Conservation (phyloP, 2,329 filamentous ascomycete species). For the Fusarium sp. region DNA sequence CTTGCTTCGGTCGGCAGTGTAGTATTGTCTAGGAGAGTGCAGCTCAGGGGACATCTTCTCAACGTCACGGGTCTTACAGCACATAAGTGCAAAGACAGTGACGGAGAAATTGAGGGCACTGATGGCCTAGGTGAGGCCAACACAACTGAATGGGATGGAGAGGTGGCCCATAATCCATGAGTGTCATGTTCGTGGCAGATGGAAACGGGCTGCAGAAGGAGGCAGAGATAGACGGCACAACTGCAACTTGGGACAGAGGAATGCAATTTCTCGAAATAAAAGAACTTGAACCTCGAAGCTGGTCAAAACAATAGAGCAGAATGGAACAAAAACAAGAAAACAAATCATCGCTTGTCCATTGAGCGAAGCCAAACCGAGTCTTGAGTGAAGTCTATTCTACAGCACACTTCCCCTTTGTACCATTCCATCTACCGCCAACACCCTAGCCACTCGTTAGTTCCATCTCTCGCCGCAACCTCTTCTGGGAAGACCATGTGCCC, state of each 20-base stretch:
- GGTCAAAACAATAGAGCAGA: background rate
- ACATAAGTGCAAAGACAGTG: constrained; percentile 3
- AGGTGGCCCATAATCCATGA: background rate
- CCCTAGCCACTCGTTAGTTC: background rate
- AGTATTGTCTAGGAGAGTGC: constrained; percentile 8
- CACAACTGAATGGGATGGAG: background rate
- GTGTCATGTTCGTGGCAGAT: constrained; percentile 4
- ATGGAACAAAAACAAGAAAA: background rate
- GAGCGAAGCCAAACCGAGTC: constrained; percentile 11
- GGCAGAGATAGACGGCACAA: background rate
- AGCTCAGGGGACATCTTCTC: constrained; percentile 16
- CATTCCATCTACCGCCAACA: constrained; percentile 2
- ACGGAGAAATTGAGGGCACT: background rate
- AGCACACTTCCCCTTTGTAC: constrained; percentile 8
- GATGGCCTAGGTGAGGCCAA: background rate
- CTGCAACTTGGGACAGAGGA: background rate
- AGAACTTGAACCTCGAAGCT: constrained; percentile 1
- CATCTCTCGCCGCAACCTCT: background rate
- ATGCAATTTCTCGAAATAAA: constrained; percentile 1
- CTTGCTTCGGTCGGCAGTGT: background rate
- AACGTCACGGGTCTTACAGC: constrained; percentile 15
- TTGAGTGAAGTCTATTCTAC: constrained; percentile 13
- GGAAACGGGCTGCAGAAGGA: background rate
- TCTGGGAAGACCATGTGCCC: background rate
- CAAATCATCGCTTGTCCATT: constrained; percentile 2